These are phyloP conservation scores for Candida fluviatilis DNA, from an alignment of 805 yeast species.

Conservation along the genomic window DNA sequence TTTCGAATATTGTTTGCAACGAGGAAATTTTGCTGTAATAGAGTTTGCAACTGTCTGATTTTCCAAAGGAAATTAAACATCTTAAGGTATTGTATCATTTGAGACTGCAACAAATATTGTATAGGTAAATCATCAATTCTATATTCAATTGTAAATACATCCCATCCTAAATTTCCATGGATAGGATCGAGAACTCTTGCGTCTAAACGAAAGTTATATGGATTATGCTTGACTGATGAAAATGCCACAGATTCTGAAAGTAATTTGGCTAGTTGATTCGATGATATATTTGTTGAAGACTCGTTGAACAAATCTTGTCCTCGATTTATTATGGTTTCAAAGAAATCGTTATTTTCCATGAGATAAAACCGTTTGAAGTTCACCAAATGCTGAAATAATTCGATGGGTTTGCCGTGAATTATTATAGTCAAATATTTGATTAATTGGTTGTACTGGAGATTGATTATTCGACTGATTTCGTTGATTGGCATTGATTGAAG, in stretches of 20 bases:
- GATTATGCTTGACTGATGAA: conserved; percentile 43
- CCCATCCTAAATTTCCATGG: conserved; percentile 78
- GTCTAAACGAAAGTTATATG: conserved; percentile 53
- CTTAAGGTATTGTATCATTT: conserved; percentile 49
- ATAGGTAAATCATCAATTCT: conserved; percentile 52
- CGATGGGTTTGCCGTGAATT: conserved; percentile 43
- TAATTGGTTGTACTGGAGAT: conserved; percentile 48
- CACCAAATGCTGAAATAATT: conserved; percentile 49
- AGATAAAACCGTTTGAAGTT: conserved; percentile 64
- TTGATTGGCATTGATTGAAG: conserved; percentile 30
- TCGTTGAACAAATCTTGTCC: conserved; percentile 52
- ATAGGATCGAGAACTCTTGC: conserved; percentile 76
- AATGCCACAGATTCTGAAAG: conserved; percentile 59
- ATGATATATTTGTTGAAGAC: conserved; percentile 59
- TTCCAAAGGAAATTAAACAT: conserved; percentile 86
- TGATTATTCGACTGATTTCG: conserved; percentile 29
- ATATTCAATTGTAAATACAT: conserved; percentile 85
- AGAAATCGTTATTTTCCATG: conserved; percentile 77
- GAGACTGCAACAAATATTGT: conserved; percentile 28
- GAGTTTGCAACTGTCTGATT: conserved; percentile 56
- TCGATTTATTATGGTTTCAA: conserved; percentile 56
- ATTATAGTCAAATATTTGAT: conserved; percentile 47
- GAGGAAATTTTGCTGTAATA: conserved; percentile 37
- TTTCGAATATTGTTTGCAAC: conserved; percentile 23
- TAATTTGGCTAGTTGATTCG: conserved; percentile 61